Evolutionary conservation across 2,329 filamentous ascomycete genomes (phyloP), one percentile per base, ranked within the genome.

Genomic region (Ceratocystis harringtonii): DNA sequence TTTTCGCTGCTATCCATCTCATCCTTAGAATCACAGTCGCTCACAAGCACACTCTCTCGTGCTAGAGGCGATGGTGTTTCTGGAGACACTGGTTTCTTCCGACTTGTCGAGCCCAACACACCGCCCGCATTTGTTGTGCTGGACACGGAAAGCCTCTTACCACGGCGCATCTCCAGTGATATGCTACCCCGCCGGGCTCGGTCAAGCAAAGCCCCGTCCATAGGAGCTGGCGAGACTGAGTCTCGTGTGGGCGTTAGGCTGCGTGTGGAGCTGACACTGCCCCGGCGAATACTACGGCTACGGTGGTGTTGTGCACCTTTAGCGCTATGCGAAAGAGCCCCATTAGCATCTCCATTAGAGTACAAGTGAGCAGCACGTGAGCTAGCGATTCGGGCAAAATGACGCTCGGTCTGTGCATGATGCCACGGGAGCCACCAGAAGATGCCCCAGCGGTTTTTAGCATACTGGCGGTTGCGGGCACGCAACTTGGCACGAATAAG

Each of bases 371-470:
- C 41, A 8, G 45, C 17, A 41, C 28, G 65, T 5, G 36, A 15
- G 30, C 72, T 43, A 5, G 71, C 36, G 12, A 48, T 63, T 3
- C 64, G 63, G 36, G 65, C 62, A 44, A 68, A 66, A 48, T 71
- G 70, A 6, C 68, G 68, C 61, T 69, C 71, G 63, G 70, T 75
- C 62, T 76, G 74, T 2, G 71, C 68, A 68, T 75, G 70, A 70
- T 75, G 77, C 81, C 88, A 90, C 0, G 89, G 88, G 1, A 90
- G 83, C 88, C 92, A 95, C 90, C 90, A 95, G 44, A 95, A 78
- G 85, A 86, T 89, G 25, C 87, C 83, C 63, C 87, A 84, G 68
- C 86, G 80, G 70, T 85, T 79, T 71, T 83, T 84, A 12, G 87
- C 85, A 48, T 89, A 76, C 68, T 87, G 84, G 19, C 81, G 80